Evolutionary conservation across 106 monocot species (phyloP), one percentile per base, ranked within the genome.

Genomic region (Dactylorhiza incarnata): DNA sequence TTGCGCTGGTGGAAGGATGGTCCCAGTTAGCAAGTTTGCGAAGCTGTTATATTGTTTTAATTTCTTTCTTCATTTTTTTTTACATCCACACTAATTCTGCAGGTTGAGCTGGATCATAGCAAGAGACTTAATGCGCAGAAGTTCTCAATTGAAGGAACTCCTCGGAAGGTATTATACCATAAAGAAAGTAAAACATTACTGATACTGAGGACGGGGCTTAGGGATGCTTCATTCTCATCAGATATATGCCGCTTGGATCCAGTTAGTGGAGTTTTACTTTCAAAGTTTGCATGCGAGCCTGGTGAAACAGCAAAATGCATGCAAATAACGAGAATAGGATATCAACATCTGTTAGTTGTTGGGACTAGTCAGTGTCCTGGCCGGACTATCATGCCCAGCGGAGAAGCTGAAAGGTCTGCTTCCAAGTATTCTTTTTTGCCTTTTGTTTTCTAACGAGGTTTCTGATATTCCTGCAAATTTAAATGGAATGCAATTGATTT

Each of bases 271-370:
- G 77, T 76, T 29, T 5, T 99, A 25, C 83, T 87, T 72, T 85
- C 88, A 71, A 89, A 76, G 49, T 99, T 86, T 59, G 77, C 75
- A 19, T 90, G 84, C 79, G 88, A 83, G 65, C 79, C 68, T 78
- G 89, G 91, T 3, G 99, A 99, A 85, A 91, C 80, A 25, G 99
- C 89, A 72, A 99, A 94, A 88, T 91, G 91, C 73, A 94, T 99
- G 94, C 71, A 91, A 79, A 82, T 99, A 55, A 55, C 90, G 56
- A 91, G 78, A 73, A 80, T 88, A 79, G 99, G 94, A 73, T 83
- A 74, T 76, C 86, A 88, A 26, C 84, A 90, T 73, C 78, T 94
- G 3, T 81, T 99, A 81, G 74, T 99, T 76, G 89, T 99, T 78
- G 99, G 99, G 80, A 99, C 99, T 37, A 88, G 84, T 84, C 84